phyloP scores from a whole-genome alignment of 441 rosid genomes.

The Pelargonium cotyledonis region DNA sequence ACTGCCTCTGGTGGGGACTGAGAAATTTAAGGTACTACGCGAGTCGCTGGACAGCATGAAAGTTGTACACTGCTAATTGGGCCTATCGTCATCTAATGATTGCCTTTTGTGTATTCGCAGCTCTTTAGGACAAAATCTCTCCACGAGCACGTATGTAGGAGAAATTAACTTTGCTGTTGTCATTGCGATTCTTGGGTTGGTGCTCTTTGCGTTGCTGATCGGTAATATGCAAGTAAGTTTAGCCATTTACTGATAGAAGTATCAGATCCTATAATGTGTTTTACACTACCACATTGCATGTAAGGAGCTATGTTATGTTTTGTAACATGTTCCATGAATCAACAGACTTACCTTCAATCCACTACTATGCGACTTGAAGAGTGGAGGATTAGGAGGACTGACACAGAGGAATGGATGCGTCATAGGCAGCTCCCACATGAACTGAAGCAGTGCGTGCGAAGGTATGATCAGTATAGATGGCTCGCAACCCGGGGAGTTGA shows the following conservation, averaged over 20 bases:
- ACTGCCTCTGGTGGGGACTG: slow-evolving; percentile 44
- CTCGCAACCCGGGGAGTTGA: slow-evolving; percentile 55
- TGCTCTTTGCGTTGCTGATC: slow-evolving; percentile 51
- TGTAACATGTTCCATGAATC: not conserved
- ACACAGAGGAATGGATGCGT: slow-evolving; percentile 56
- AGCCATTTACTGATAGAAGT: not conserved
- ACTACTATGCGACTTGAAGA: slow-evolving; percentile 42
- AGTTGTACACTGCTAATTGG: not conserved
- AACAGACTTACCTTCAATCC: slow-evolving; percentile 54
- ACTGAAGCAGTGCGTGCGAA: slow-evolving; percentile 40
- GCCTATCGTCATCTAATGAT: not conserved
- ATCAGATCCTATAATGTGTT: not conserved
- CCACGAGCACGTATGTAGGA: slow-evolving; percentile 43
- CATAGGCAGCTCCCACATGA: slow-evolving; percentile 48
- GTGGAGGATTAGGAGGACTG: slow-evolving; percentile 53
- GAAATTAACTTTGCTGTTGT: slow-evolving; percentile 43
- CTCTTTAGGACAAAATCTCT: slow-evolving; percentile 49
- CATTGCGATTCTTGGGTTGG: slow-evolving; percentile 37
- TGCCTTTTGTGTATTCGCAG: slow-evolving; percentile 26
- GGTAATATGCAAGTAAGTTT: slow-evolving; percentile 57
- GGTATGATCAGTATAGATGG: slow-evolving; percentile 45
- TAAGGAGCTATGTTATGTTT: not conserved
- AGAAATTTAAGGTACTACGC: slow-evolving; percentile 34
- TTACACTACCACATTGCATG: not conserved
- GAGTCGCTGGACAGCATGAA: not conserved